Evolutionary conservation across 2,329 filamentous ascomycete species (phyloP).

Genomic region (Colletotrichum sp.): DNA sequence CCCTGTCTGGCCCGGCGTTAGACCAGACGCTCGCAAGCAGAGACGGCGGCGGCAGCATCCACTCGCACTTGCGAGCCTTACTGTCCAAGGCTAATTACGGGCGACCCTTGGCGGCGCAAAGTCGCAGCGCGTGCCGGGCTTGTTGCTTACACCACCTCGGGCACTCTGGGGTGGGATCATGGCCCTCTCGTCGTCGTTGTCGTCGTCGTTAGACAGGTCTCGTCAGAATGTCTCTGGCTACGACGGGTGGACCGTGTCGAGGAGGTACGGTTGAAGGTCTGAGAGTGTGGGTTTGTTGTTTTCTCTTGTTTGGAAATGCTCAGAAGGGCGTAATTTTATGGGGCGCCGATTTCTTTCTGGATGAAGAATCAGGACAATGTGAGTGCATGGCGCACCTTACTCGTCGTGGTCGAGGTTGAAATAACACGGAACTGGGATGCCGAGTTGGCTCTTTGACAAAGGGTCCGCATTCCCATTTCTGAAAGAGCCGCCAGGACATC

Average conservation of each 20-base stretch:
- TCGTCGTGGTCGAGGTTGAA: background rate
- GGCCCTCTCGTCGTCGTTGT: background rate
- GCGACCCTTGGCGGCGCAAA: background rate
- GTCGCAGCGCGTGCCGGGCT: background rate
- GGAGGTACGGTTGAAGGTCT: background rate
- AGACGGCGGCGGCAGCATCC: slow-evolving; percentile 15
- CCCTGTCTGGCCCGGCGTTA: slow-evolving; percentile 5
- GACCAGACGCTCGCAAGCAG: background rate
- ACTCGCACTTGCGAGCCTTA: slow-evolving; percentile 2
- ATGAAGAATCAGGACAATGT: background rate
- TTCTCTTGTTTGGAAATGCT: background rate
- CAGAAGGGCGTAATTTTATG: background rate
- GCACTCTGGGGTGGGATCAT: background rate
- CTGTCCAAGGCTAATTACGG: background rate
- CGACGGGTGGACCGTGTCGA: background rate
- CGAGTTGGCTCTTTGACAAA: background rate
- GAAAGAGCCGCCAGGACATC: background rate
- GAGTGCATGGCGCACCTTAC: background rate
- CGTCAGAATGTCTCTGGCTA: slow-evolving; percentile 19
- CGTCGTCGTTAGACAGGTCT: background rate
- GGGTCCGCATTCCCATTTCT: background rate
- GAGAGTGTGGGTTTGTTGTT: background rate
- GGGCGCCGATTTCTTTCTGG: background rate
- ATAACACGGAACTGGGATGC: slow-evolving; percentile 17
- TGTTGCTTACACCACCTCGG: background rate